phyloP scores from a whole-genome alignment of 2,329 filamentous ascomycete species.

The Diaporthe sp. region DNA sequence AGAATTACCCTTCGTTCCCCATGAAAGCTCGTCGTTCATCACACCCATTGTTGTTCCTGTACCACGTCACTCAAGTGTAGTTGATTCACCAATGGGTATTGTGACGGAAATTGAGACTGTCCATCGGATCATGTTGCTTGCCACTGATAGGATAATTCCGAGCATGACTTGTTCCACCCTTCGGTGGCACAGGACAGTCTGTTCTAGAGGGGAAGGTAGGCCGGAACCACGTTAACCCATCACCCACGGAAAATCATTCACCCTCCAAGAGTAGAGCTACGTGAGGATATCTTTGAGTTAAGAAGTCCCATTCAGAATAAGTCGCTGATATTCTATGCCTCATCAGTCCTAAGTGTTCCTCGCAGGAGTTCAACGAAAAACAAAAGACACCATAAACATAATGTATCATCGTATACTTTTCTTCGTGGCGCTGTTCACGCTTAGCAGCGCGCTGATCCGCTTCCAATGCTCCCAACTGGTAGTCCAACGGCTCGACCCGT shows the following conservation, averaged over 20 bases:
- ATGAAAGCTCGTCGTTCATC: neutral
- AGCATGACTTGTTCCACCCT: neutral
- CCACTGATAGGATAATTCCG: neutral
- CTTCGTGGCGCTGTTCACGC: constrained; percentile 12
- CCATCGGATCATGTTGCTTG: neutral
- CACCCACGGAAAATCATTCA: neutral
- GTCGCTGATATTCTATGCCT: neutral
- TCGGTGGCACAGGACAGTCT: neutral
- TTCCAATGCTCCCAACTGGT: constrained; percentile 66
- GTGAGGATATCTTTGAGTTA: neutral
- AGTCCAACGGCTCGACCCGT: constrained; percentile 54
- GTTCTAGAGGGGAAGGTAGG: neutral
- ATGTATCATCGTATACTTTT: constrained; percentile 10
- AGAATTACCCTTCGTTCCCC: neutral
- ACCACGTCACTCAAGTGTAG: neutral
- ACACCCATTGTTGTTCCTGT: neutral
- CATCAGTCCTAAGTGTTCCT: neutral
- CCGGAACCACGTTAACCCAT: constrained; percentile 10
- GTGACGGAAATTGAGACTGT: neutral
- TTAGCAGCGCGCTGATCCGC: constrained; percentile 42
- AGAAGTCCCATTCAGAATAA: neutral
- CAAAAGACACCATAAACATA: neutral
- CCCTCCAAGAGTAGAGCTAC: neutral
- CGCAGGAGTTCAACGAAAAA: neutral
- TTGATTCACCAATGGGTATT: constrained; percentile 2